Conservation (phyloP, 2,329 filamentous ascomycete genomes). For the Colletotrichum sp. region DNA sequence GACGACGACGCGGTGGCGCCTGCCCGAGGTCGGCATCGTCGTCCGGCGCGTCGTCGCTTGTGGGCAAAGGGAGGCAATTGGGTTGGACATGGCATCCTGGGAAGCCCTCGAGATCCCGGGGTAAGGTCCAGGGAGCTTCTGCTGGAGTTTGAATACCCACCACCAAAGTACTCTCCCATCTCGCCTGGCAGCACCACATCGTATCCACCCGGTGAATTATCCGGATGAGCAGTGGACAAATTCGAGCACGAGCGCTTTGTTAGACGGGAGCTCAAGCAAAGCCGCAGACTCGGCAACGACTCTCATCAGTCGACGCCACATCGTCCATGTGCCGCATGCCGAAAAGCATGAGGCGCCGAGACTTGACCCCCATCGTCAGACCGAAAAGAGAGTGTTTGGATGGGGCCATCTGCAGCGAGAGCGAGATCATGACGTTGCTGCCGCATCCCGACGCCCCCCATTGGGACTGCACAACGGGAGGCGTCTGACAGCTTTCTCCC, state of each 20-base stretch:
- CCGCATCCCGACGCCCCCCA: background rate
- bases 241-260: background rate
- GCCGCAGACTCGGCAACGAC: background rate
- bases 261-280: background rate
- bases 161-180: slow-evolving; percentile 15
- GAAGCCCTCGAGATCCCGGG: slow-evolving; percentile 8
- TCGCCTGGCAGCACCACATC: slow-evolving; percentile 7
- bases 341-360: slow-evolving; percentile 9
- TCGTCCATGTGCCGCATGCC: slow-evolving; percentile 8
- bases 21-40: background rate
- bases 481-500: background rate
- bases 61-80: background rate
- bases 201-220: slow-evolving; percentile 10
- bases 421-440: slow-evolving; percentile 9
- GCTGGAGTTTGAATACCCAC: slow-evolving; percentile 1
- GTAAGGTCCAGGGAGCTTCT: slow-evolving; percentile 1
- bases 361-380: background rate
- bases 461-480: background rate
- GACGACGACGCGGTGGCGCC: background rate
- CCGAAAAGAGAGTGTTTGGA: background rate
- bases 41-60: background rate
- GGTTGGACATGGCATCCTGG: slow-evolving; percentile 12
- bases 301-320: slow-evolving; percentile 7
- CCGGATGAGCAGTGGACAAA: background rate
- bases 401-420: background rate